These are phyloP conservation scores for Penicillium turbatum DNA, from an alignment of 495 filamentous ascomycete species.

Conservation along the genomic window DNA sequence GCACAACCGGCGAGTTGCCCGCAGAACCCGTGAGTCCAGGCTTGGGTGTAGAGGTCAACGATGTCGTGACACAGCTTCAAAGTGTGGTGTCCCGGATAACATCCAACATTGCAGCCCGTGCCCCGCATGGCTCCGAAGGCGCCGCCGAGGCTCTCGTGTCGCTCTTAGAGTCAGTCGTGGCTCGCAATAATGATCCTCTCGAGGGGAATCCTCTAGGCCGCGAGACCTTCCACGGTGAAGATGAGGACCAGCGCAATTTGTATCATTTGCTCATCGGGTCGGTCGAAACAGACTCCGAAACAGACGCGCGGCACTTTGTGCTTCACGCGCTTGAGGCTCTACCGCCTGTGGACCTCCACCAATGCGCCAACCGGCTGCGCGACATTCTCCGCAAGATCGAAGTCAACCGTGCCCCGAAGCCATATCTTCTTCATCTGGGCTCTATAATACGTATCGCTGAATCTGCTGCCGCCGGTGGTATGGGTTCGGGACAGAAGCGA, in stretches of 20 bases:
- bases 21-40: constrained; percentile 15
- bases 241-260: constrained; percentile 47
- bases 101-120: constrained; percentile 32
- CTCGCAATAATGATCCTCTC: constrained; percentile 45
- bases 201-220: constrained; percentile 38
- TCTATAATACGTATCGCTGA: constrained; percentile 31
- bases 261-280: constrained; percentile 46
- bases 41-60: constrained; percentile 22
- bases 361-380: constrained; percentile 30
- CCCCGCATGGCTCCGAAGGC: constrained; percentile 36
- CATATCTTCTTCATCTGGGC: constrained; percentile 33
- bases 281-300: constrained; percentile 27
- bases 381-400: constrained; percentile 37
- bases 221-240: constrained; percentile 38
- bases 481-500: constrained; percentile 34
- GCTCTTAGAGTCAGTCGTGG: constrained; percentile 41
- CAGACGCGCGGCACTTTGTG: constrained; percentile 36
- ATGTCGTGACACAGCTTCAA: constrained; percentile 35
- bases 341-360: constrained; percentile 29
- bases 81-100: constrained; percentile 34
- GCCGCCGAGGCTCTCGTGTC: constrained; percentile 40
- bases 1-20: constrained; percentile 30
- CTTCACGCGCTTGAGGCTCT: constrained; percentile 41
- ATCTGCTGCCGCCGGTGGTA: constrained; percentile 12
- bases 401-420: constrained; percentile 37